phyloP scores from a whole-genome alignment of 257 asterid species.

The Striga asiatica region DNA sequence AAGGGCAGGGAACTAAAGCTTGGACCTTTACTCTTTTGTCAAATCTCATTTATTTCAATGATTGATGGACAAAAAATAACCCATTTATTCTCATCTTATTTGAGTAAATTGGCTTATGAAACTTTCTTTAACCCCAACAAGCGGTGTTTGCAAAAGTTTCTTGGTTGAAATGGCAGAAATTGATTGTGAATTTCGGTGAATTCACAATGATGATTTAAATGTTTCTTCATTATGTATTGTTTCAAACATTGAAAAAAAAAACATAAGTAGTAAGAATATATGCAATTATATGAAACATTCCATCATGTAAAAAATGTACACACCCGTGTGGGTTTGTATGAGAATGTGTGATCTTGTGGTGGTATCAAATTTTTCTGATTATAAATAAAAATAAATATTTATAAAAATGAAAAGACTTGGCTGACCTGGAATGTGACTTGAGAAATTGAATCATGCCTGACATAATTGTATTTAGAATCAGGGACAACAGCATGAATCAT shows the following conservation, averaged over 20 bases:
- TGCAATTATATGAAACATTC: no score
- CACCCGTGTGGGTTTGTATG: no score
- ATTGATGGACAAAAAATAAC: slow-evolving; percentile 4
- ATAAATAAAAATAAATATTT: background rate
- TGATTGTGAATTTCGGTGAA: background rate
- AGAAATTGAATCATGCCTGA: slow-evolving; percentile 33
- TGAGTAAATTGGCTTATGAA: slow-evolving; percentile 3
- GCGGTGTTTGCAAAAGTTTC: background rate
- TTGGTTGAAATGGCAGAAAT: slow-evolving; percentile 10
- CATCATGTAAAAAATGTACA: no score
- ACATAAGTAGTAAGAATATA: background rate
- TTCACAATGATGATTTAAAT: no score
- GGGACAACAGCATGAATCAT: slow-evolving; percentile 62
- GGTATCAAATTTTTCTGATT: no score
- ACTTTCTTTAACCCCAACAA: background rate
- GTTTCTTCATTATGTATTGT: no score
- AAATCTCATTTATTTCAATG: background rate
- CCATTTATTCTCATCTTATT: slow-evolving; percentile 4
- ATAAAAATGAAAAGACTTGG: background rate
- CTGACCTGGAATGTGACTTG: slow-evolving; percentile 52
- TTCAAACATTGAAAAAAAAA: background rate
- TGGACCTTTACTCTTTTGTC: background rate
- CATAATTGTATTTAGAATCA: slow-evolving; percentile 22
- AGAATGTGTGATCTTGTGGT: no score
- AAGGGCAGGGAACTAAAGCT: no score